phyloP scores from a whole-genome alignment of 345 rosid genomes.

The Melastoma malabathricum region DNA sequence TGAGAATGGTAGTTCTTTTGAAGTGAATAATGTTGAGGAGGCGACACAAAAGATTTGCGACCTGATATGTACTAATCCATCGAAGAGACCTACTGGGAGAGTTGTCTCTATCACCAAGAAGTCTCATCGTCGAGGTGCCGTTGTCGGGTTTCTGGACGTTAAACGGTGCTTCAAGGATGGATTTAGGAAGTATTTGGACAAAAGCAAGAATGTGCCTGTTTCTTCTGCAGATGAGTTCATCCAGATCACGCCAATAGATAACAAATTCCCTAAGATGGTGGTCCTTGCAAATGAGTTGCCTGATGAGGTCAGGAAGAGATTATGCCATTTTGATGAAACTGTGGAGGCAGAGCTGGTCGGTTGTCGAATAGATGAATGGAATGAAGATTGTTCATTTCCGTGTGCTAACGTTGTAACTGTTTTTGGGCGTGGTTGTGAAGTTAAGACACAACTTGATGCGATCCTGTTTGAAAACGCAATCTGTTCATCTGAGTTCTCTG shows the following conservation, averaged over 20 bases:
- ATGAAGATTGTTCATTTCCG: constrained; percentile 50
- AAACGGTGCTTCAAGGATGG: constrained; percentile 40
- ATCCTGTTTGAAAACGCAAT: constrained; percentile 61
- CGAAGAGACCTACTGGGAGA: constrained; percentile 74
- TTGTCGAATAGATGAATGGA: constrained; percentile 57
- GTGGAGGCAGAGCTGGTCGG: constrained; percentile 66
- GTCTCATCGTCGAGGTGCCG: constrained; percentile 45
- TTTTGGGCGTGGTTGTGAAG: constrained; percentile 63
- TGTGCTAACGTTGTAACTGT: constrained; percentile 31
- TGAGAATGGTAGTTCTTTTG: constrained; percentile 9
- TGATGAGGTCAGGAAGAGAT: constrained; percentile 44
- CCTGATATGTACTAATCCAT: constrained; percentile 36
- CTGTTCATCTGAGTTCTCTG: constrained; percentile 45
- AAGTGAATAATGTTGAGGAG: constrained; percentile 23
- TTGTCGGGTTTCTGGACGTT: constrained; percentile 67
- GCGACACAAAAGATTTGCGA: constrained; percentile 38
- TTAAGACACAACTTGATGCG: constrained; percentile 55
- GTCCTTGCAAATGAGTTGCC: constrained; percentile 43
- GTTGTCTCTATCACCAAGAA: constrained; percentile 59
- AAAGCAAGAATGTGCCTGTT: constrained; percentile 17
- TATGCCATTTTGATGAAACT: constrained; percentile 45
- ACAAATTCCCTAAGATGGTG: constrained; percentile 61
- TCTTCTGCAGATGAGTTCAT: constrained; percentile 29
- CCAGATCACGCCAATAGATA: constrained; percentile 50
- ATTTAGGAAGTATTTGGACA: constrained; percentile 20